These are phyloP conservation scores for Chamaecrista fasciculata DNA, from an alignment of 306 rosid genomes.

Conservation along the genomic window DNA sequence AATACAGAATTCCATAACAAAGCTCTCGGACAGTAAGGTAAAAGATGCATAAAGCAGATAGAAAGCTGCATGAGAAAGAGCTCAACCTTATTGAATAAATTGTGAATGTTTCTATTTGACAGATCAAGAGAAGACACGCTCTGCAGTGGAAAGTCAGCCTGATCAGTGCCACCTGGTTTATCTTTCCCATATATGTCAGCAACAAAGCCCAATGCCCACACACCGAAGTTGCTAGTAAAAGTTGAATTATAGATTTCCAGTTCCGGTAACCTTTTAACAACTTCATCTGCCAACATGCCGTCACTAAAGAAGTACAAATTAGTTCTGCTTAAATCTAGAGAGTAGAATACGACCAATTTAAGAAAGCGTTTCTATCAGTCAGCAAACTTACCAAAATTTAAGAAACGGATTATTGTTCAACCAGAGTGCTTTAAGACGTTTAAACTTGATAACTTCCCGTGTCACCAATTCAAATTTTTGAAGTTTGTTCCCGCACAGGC, in stretches of 20 bases:
- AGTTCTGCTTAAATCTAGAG: slow-evolving; percentile 19
- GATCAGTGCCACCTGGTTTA: slow-evolving; percentile 52
- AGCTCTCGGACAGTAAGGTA: not conserved
- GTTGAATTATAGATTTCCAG: slow-evolving; percentile 77
- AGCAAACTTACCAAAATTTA: slow-evolving; percentile 42
- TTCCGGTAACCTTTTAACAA: slow-evolving; percentile 51
- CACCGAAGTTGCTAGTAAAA: slow-evolving; percentile 60
- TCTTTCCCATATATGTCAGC: slow-evolving; percentile 81
- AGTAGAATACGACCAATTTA: not conserved
- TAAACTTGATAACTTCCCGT: slow-evolving; percentile 65
- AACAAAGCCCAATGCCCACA: slow-evolving; percentile 88
- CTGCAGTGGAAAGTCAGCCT: slow-evolving; percentile 43
- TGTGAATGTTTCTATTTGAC: slow-evolving; percentile 70
- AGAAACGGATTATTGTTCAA: slow-evolving; percentile 67
- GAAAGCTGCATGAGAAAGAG: slow-evolving; percentile 13
- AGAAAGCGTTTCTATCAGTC: not conserved
- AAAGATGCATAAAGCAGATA: slow-evolving; percentile 11
- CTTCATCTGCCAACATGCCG: slow-evolving; percentile 42
- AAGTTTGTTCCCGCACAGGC: slow-evolving; percentile 76
- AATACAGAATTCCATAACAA: slow-evolving; percentile 1
- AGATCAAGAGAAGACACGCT: slow-evolving; percentile 65
- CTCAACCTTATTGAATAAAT: slow-evolving; percentile 58
- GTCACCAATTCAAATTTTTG: slow-evolving; percentile 47
- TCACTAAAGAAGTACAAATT: slow-evolving; percentile 42
- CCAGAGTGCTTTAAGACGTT: slow-evolving; percentile 81